Evolutionary conservation across 2,329 filamentous ascomycete genomes (phyloP).

Genomic region (Alternaria angustiovoidea): DNA sequence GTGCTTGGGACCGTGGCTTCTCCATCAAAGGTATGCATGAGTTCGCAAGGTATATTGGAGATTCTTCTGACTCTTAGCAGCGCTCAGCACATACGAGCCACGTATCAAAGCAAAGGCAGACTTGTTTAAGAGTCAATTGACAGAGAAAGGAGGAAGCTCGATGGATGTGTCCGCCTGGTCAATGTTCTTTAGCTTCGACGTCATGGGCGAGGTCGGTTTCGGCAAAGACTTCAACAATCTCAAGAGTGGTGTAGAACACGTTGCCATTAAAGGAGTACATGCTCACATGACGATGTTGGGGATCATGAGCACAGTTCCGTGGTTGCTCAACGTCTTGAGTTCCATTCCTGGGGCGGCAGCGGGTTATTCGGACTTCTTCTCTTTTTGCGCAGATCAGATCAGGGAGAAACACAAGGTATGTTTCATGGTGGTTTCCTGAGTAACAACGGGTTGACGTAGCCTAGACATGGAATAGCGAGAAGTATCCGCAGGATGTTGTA

Average conservation of each 20-base stretch:
- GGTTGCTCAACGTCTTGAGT: conserved; percentile 45
- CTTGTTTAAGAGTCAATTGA: conserved; percentile 26
- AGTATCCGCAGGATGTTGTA: conserved; percentile 48
- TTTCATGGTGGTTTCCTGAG: neutral
- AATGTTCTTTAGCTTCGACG: conserved; percentile 41
- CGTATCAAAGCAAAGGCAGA: conserved; percentile 37
- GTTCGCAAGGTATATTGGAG: neutral
- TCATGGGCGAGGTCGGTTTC: conserved; percentile 43
- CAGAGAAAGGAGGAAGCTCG: conserved; percentile 16
- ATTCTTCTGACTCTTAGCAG: conserved; percentile 17
- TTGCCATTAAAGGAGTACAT: conserved; percentile 49
- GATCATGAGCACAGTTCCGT: conserved; percentile 46
- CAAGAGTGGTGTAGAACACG: conserved; percentile 31
- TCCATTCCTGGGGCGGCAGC: conserved; percentile 41
- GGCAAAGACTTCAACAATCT: conserved; percentile 39
- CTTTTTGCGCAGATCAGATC: conserved; percentile 40
- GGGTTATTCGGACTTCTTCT: conserved; percentile 42
- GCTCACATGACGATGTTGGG: conserved; percentile 47
- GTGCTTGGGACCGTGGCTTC: conserved; percentile 41
- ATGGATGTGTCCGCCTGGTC: conserved; percentile 37
- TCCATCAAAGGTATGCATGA: conserved; percentile 31
- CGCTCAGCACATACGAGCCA: conserved; percentile 34
- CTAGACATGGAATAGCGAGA: conserved; percentile 30
- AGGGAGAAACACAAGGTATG: conserved; percentile 44
- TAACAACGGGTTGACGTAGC: neutral